Base-by-base conservation (phyloP, 1,284 basidiomycete genomes). In the Apiotrichum montevideense region DNA sequence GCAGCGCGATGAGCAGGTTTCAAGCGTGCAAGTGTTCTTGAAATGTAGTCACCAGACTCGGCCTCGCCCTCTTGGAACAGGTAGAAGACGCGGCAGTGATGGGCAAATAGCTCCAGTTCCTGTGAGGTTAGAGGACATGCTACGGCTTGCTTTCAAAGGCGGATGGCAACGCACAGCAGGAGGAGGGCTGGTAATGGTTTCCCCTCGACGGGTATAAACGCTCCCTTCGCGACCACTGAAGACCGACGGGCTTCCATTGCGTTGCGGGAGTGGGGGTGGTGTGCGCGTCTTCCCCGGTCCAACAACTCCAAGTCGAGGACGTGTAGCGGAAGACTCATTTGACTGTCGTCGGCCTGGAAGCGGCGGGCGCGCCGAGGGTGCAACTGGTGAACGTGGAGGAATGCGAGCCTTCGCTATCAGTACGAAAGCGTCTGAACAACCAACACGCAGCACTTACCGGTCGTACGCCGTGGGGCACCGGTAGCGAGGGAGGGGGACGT, bases 1-100 rank as follows among this genome's bases (percentile, higher is more conserved):
- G 66, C 65, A 3, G 72, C 67, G 32, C 72, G 68, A 53, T 74
- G 73, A 1, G 69, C 62, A 0, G 70, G 67, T 0, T 71, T 68
- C 0, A 73, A 56, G 7, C 63, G 45, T 8, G 73, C 66, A 8
- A 75, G 63, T 3, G 70, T 69, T 3, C 63, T 52, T 3, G 70
- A 69, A 49, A 75, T 72, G 63, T 62, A 71, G 8, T 57, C 43
- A 3, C 67, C 59, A 0, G 70, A 68, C 11, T 63, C 67, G 11
- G 59, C 55, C 14, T 66, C 67, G 2, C 58, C 43, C 4, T 66
- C 63, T 2, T 46, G 32, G 34, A 33, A 21, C 51, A 71, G 70
- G 52, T 70, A 75, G 61, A 73, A 69, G 13, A 63, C 55, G 5
- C 68, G 62, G 49, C 73, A 75, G 54, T 71, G 72, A 52, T 71